Base-by-base conservation (phyloP, 2,329 filamentous ascomycete species). In the Claviceps pusilla region DNA sequence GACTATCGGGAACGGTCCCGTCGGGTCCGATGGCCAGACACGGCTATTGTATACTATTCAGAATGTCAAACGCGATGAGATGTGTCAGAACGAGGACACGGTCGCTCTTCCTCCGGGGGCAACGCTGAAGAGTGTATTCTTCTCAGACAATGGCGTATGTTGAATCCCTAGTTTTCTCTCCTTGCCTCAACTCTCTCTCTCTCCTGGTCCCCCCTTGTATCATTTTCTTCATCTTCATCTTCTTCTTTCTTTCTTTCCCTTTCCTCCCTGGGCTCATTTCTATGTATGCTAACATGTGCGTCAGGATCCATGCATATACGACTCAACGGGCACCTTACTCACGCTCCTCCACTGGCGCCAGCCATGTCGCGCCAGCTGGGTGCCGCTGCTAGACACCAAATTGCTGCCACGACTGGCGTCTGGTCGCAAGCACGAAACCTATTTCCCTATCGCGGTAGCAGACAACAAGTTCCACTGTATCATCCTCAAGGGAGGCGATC, bases 381-480 rank as follows among this genome's bases (percentile, higher is more conserved):
- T 94, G 2, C 93, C 93, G 1, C 77, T 98, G 3, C 79, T 98
- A 3, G 91, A 98, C 69, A 98, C 94, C 0, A 88, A 79, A 56
- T 80, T 86, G 42, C 76, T 98, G 11, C 78, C 87, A 1, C 89
- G 93, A 57, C 78, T 96, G 3, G 86, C 87, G 0, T 83, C 82
- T 3, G 93, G 93, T 31, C 83, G 84, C 55, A 96, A 95, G 68
- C 79, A 86, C 59, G 93, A 98, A 70, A 80, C 77, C 0, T 98
- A 98, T 73, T 98, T 90, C 79, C 93, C 93, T 1, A 88, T 98
- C 37, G 93, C 93, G 0, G 90, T 97, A 1, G 89, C 91, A 2
- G 83, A 90, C 62, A 79, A 86, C 64, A 91, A 86, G 64, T 98
- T 98, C 69, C 91, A 97, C 75, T 98, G 94, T 72, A 96, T 98